These are phyloP conservation scores for Tremellales sp. DNA, from an alignment of 1,284 basidiomycete genomes.

Conservation along the genomic window DNA sequence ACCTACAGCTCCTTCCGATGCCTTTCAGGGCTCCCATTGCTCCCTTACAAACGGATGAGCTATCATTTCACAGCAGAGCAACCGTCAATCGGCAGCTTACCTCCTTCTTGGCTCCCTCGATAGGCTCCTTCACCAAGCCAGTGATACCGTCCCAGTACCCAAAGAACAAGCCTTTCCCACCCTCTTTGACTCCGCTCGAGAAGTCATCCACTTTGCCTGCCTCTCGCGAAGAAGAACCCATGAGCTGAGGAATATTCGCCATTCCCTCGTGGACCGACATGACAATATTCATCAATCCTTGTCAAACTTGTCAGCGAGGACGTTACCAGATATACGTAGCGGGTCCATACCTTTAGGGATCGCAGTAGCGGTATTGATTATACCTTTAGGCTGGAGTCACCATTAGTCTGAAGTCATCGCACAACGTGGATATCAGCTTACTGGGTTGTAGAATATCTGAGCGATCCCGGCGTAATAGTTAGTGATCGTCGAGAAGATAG, in stretches of 20 bases:
- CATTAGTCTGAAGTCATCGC: too few relatives aligned
- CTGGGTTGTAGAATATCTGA: conserved; percentile 51
- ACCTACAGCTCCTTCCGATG: conserved; percentile 53
- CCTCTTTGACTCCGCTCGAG: conserved; percentile 53
- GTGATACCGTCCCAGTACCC: conserved; percentile 57
- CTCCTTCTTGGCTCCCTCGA: conserved; percentile 54
- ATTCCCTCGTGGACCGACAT: conserved; percentile 52
- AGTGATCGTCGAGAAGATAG: conserved; percentile 56
- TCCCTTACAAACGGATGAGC: conserved; percentile 40
- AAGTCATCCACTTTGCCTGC: conserved; percentile 51
- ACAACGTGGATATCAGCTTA: too few relatives aligned
- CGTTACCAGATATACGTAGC: conserved; percentile 28
- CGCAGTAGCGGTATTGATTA: conserved; percentile 53
- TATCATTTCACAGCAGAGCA: neutral
- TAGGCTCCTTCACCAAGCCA: conserved; percentile 55
- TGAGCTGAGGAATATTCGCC: conserved; percentile 51
- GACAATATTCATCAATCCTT: conserved; percentile 53
- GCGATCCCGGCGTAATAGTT: conserved; percentile 51
- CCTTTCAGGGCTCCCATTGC: conserved; percentile 55
- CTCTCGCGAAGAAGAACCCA: conserved; percentile 52
- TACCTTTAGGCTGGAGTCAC: conserved; percentile 43
- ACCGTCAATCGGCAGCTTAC: conserved; percentile 27
- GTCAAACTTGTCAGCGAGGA: conserved; percentile 2
- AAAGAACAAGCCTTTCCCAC: conserved; percentile 46
- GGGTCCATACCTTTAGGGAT: neutral